Percentiles rank a stretch among this genome's conserved stretches.
These are phyloP conservation scores for Fusarium sp. DNA, from an alignment of 2,329 filamentous ascomycete species.

Conservation along the genomic window DNA sequence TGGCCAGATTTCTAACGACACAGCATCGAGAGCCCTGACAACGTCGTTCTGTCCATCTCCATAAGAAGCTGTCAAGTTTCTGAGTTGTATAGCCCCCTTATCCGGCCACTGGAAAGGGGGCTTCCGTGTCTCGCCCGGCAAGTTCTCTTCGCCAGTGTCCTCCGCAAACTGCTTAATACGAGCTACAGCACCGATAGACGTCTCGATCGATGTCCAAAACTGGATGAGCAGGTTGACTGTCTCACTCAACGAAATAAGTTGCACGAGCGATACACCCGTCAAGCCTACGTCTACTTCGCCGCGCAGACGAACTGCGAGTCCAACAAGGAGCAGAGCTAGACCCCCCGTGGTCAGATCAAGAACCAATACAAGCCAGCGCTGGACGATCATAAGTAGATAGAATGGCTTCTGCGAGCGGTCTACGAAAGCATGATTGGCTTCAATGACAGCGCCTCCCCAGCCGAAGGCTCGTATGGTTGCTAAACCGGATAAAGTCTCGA, in stretches of 20 bases:
- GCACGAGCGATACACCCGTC: slow-evolving; percentile 52
- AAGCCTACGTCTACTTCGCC: slow-evolving; percentile 48
- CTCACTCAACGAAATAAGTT: slow-evolving; percentile 51
- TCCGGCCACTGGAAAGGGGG: slow-evolving; percentile 50
- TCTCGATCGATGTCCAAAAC: slow-evolving; percentile 56
- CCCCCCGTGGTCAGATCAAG: slow-evolving; percentile 62
- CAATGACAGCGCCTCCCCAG: slow-evolving; percentile 56
- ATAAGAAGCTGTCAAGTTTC: slow-evolving; percentile 48
- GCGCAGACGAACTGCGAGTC: slow-evolving; percentile 56
- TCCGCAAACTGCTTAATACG: slow-evolving; percentile 52
- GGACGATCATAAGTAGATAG: slow-evolving; percentile 68
- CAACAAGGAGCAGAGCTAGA: slow-evolving; percentile 61
- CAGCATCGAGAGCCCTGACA: slow-evolving; percentile 39
- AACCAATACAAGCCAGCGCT: slow-evolving; percentile 67
- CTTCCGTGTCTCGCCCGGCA: slow-evolving; percentile 28
- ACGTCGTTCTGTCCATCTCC: slow-evolving; percentile 4
- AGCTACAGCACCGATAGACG: slow-evolving; percentile 52
- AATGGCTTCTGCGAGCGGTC: slow-evolving; percentile 68
- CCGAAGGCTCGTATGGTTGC: slow-evolving; percentile 66
- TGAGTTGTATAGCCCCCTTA: slow-evolving; percentile 47
- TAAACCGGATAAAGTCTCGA: slow-evolving; percentile 62
- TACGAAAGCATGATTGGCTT: slow-evolving; percentile 61
- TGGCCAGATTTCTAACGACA: slow-evolving; percentile 45
- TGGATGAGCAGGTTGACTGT: slow-evolving; percentile 54
- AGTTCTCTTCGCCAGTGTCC: slow-evolving; percentile 48